Evolutionary conservation across 2,329 filamentous ascomycete species (phyloP), one percentile per base, ranked within the genome.

Genomic region (Ophiocordyceps unilateralis): DNA sequence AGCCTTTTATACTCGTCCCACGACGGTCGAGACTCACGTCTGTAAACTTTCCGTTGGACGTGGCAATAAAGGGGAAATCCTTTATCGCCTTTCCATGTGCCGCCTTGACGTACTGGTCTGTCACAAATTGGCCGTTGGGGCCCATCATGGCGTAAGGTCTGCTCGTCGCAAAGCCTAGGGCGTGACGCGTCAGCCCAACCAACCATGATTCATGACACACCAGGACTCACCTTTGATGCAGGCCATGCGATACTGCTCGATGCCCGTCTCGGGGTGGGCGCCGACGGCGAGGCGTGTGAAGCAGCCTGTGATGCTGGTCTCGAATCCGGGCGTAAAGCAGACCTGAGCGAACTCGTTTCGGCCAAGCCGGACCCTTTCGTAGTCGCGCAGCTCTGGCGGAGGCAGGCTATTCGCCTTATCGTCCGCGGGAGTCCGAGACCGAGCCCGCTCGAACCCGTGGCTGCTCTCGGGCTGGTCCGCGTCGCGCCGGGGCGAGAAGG

Each of bases 321-420:
- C 83, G 51, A 98, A 95, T 4, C 81, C 81, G 11, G 91, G 91
- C 51, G 88, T 89, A 65, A 93, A 94, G 69, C 87, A 95, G 44
- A 94, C 82, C 54, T 89, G 78, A 7, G 83, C 81, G 58, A 98
- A 94, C 55, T 87, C 83, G 50, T 76, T 82, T 48, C 91, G 77
- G 41, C 88, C 85, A 45, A 98, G 74, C 45, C 86, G 78, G 43
- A 89, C 76, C 41, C 84, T 77, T 56, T 96, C 83, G 49, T 89
- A 78, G 58, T 96, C 86, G n/a, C 72, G 72, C 19, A 94, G 67
- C 30, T 82, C 77, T 2, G 83, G 77, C 22, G 78, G 80, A 14
- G 76, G 75, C 23, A 91, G 65, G 32, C 82, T 76, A 22, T 76
- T 75, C 12, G 72, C 71, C 46, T 84, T 77, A 49, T 78, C 81